Base-by-base conservation (phyloP, 495 filamentous ascomycete species). In the Aspergillus conjunctus region DNA sequence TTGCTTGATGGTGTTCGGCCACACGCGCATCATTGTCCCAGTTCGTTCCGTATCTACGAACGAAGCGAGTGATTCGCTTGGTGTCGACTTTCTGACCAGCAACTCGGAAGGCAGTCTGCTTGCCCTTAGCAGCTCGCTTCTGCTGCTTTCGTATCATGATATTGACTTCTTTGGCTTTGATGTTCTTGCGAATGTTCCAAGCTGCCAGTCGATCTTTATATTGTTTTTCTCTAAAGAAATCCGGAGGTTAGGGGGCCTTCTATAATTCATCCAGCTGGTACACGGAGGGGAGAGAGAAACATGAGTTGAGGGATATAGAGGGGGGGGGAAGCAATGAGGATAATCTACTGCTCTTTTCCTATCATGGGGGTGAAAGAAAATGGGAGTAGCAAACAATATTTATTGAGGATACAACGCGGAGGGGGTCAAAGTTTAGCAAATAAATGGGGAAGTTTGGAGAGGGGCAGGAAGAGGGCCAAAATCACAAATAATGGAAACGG, bases 181-280 rank as follows among this genome's bases (percentile, higher is more conserved):
- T 76, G 50, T 78, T 78, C 51, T 78, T 78, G 18, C 76, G 73
- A 54, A 78, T 66, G 59, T 77, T 69, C 76, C 76, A 78, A 21
- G 73, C 69, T 11, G 74, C 73, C 10, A 78, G 71, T 32, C 76
- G 76, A 62, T 78, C 76, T 72, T 78, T 78, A 63, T 78, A 78
- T 63, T 78, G 76, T 66, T 78, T 78, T 70, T 78, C 76, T 63
- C 76, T 78, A 65, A 32, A 61, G 43, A 34, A 14, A 48, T 70
- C 20, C 65, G 56, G 64, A 54, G 51, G 62, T 64, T 55, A 63
- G 63, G 56, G 32, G 45, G 33, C 33, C 59, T 26, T 41, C 37
- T 41, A 14, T 41, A 41, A 41, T 41, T 41, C 15, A 41, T 14
- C 6, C 15, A 11, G 15, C 11, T 11, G 7, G 9, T n/a, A 4